phyloP scores from a whole-genome alignment of 768 basidiomycete genomes.

The Kwoniella botswanensis region DNA sequence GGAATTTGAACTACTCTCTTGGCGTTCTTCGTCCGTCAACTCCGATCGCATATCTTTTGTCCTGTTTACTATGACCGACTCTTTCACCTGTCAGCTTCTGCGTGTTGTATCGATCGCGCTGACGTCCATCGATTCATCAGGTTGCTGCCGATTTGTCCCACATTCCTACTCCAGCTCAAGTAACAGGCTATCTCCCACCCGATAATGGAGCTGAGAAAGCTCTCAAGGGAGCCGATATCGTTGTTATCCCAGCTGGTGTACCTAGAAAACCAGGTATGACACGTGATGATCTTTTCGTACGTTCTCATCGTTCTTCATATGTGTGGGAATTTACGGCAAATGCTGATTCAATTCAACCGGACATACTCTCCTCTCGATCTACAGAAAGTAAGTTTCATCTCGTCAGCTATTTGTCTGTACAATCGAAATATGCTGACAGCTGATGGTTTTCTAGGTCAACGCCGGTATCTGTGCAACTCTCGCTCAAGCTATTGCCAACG shows the following conservation, averaged over 20 bases:
- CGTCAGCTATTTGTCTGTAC: neutral
- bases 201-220: slow-evolving; percentile 62
- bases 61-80: neutral
- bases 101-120: neutral
- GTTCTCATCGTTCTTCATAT: slow-evolving; percentile 17
- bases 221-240: slow-evolving; percentile 84
- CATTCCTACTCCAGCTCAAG: slow-evolving; percentile 83
- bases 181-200: slow-evolving; percentile 60
- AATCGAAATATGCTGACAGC: neutral
- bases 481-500: slow-evolving; percentile 81
- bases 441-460: slow-evolving; percentile 67
- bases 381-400: slow-evolving; percentile 31
- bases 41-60: slow-evolving; percentile 13
- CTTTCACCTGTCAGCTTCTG: neutral
- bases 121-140: slow-evolving; percentile 29
- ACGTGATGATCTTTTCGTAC: slow-evolving; percentile 59
- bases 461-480: slow-evolving; percentile 97
- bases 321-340: neutral
- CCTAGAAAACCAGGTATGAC: slow-evolving; percentile 80
- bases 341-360: slow-evolving; percentile 59
- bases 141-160: slow-evolving; percentile 96
- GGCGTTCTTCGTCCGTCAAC: neutral
- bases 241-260: slow-evolving; percentile 98
- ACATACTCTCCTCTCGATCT: neutral
- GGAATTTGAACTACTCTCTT: neutral